Base-by-base conservation (phyloP, 306 rosid species). In the Sicyos edulis region DNA sequence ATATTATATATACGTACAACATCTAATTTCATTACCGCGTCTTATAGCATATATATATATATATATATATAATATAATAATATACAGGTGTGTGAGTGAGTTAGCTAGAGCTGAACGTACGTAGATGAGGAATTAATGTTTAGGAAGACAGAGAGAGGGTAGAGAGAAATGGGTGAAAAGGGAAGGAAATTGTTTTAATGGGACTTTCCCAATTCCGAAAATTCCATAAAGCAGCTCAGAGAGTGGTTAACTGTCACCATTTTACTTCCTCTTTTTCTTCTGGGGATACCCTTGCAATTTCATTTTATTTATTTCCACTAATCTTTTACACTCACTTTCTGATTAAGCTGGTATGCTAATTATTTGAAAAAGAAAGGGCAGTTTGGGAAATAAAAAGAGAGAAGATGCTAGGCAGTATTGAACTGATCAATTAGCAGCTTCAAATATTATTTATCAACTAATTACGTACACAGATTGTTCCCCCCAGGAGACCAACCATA, bases 211-310 rank as follows among this genome's bases (percentile, higher is more conserved):
- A 64, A 42, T 64, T 65, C 19, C 54, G 71, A 32, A 65, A 65
- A 44, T 65, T 65, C 71, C 71, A 65, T 20, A 65, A 65, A 65
- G 53, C 70, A 42, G 5, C 6, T 10, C 53, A 64, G 54, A 65
- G 71, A 20, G 71, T 65, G 17, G 71, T 65, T 63, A 63, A 37
- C 4, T 63, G 70, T 63, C 70, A 17, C 69, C 5, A 62, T 62
- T 34, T 4, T 7, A 62, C 50, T 62, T 37, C 42, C 50, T 29
- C 29, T 40, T 59, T 29, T 59, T 59, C 21, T 53, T 5, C 7
- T 37, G 44, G 44, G 44, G 44, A 37, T 26, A 1, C 58, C 22
- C 17, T 7, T 17, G 11, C 58, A 49, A 15, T 51, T 6, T 51
- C 16, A 1, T 50, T 51, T 51, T 14, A 0, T 4, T 51, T 13